Conservation (phyloP, 306 rosid genomes). For the Rubus parviflorus region DNA sequence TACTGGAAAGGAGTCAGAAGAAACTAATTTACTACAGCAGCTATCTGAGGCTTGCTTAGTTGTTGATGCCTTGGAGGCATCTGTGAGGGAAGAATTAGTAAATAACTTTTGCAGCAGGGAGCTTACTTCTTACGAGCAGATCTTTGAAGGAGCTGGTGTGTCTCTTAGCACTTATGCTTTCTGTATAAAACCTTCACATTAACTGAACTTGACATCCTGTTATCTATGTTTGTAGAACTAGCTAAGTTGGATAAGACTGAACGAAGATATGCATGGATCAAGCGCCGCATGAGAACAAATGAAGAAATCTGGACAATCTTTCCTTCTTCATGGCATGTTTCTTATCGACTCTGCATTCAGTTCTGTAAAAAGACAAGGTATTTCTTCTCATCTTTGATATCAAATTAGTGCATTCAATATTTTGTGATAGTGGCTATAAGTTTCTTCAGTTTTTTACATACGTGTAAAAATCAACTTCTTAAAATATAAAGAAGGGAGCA, state of each 20-base stretch:
- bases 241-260: slow-evolving; percentile 98
- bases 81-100: slow-evolving; percentile 96
- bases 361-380: slow-evolving; percentile 97
- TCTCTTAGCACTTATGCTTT: slow-evolving; percentile 24
- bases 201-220: slow-evolving; percentile 20
- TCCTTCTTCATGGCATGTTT: slow-evolving; percentile 95
- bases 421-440: not conserved
- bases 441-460: not conserved
- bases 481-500: not conserved
- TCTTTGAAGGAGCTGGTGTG: slow-evolving; percentile 99
- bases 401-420: not conserved
- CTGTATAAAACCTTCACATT: slow-evolving; percentile 16
- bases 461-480: not conserved
- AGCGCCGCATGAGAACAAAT: slow-evolving; percentile 95
- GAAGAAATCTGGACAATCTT: slow-evolving; percentile 97
- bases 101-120: slow-evolving; percentile 93
- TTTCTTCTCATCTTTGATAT: slow-evolving; percentile 21
- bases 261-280: slow-evolving; percentile 99
- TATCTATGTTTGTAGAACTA: slow-evolving; percentile 52
- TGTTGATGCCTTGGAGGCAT: slow-evolving; percentile 96
- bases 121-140: slow-evolving; percentile 94
- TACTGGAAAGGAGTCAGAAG: slow-evolving; percentile 97
- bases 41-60: slow-evolving; percentile 98
- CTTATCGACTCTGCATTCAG: slow-evolving; percentile 89
- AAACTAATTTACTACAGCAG: slow-evolving; percentile 80